phyloP scores from a whole-genome alignment of 768 basidiomycete genomes.

The Lactarius sp. region DNA sequence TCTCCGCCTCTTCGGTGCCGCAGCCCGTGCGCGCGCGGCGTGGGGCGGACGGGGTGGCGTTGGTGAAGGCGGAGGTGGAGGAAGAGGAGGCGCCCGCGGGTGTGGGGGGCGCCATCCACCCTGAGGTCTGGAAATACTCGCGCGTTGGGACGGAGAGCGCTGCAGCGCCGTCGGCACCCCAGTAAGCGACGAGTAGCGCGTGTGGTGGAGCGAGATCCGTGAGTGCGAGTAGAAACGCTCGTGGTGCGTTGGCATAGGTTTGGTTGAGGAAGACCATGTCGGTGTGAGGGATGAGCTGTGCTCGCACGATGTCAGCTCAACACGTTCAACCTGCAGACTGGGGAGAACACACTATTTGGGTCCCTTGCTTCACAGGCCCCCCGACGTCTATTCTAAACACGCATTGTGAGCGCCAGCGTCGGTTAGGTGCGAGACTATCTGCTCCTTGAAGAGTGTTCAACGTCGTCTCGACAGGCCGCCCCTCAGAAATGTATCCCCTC shows the following conservation, averaged over 20 bases:
- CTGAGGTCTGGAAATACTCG: constrained; percentile 82
- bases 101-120: constrained; percentile 60
- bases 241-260: constrained; percentile 59
- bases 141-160: constrained; percentile 74
- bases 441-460: constrained; percentile 66
- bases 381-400: constrained; percentile 85
- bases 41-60: neutral
- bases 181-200: constrained; percentile 72
- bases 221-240: constrained; percentile 71
- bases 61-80: constrained; percentile 4
- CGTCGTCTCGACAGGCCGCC: constrained; percentile 68
- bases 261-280: constrained; percentile 78
- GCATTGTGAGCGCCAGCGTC: constrained; percentile 36
- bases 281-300: constrained; percentile 72
- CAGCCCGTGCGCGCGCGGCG: neutral
- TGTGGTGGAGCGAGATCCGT: constrained; percentile 63
- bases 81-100: constrained; percentile 27
- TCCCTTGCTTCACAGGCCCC: constrained; percentile 62
- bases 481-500: constrained; percentile 88
- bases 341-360: constrained; percentile 59
- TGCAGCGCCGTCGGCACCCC: constrained; percentile 76
- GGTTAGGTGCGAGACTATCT: constrained; percentile 56
- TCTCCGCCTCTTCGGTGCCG: constrained; percentile 34
- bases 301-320: neutral
- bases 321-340: neutral